Evolutionary conservation across 768 basidiomycete genomes (phyloP).

Genomic region (Gautieria morchelliformis): DNA sequence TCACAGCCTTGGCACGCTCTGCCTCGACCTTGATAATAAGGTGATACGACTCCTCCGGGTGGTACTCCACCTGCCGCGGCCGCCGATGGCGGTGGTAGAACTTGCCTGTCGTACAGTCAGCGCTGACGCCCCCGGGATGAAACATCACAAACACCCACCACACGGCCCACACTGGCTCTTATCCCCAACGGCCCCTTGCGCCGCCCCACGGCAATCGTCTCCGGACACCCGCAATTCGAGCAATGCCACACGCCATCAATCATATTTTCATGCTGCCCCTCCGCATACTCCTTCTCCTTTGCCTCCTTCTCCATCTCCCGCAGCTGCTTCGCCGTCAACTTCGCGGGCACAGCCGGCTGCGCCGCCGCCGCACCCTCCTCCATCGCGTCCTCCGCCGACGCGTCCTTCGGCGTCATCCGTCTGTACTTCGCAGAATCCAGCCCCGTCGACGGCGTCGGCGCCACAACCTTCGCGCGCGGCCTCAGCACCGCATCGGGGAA

Average conservation of each 20-base stretch:
- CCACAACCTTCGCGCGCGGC: slow-evolving; percentile 48
- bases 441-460: slow-evolving; percentile 60
- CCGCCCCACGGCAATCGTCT: slow-evolving; percentile 73
- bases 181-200: slow-evolving; percentile 86
- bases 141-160: slow-evolving; percentile 44
- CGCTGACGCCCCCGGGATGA: background rate
- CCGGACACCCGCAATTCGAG: slow-evolving; percentile 89
- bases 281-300: slow-evolving; percentile 74
- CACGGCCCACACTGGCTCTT: slow-evolving; percentile 90
- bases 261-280: slow-evolving; percentile 72
- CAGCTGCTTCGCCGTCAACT: slow-evolving; percentile 45
- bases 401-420: slow-evolving; percentile 17
- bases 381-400: background rate
- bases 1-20: slow-evolving; percentile 45
- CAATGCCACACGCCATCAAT: slow-evolving; percentile 91
- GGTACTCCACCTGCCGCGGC: slow-evolving; percentile 75
- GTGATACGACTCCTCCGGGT: slow-evolving; percentile 65
- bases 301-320: slow-evolving; percentile 76
- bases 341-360: slow-evolving; percentile 2
- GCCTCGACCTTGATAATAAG: slow-evolving; percentile 42
- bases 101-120: slow-evolving; percentile 48
- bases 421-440: slow-evolving; percentile 48
- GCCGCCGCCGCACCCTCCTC: slow-evolving; percentile 2
- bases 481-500: slow-evolving; percentile 45
- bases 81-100: slow-evolving; percentile 83